Evolutionary conservation across 2,329 filamentous ascomycete species (phyloP).

Genomic region (Thielaviopsis populi): DNA sequence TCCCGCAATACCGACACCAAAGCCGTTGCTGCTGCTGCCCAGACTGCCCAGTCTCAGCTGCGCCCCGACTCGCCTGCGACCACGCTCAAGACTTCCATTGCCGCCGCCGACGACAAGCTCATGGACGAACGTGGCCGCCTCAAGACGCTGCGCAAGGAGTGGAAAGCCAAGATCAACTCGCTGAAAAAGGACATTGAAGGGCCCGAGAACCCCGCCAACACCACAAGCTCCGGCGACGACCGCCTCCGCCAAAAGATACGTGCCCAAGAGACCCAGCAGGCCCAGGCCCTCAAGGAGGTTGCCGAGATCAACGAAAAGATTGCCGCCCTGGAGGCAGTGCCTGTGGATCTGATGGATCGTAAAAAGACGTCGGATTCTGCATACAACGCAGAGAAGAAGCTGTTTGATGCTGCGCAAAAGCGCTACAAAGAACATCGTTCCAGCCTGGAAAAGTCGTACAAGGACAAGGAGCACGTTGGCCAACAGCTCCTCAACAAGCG

Average conservation of each 20-base stretch:
- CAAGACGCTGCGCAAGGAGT: conserved; percentile 59
- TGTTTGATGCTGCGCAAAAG: conserved; percentile 43
- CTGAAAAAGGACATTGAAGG: conserved; percentile 61
- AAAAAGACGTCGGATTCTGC: conserved; percentile 40
- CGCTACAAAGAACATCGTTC: conserved; percentile 44
- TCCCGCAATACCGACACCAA: conserved; percentile 23
- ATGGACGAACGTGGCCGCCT: conserved; percentile 53
- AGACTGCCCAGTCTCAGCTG: conserved; percentile 39
- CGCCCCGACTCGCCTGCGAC: conserved; percentile 63
- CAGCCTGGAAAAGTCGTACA: conserved; percentile 46
- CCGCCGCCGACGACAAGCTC: conserved; percentile 54
- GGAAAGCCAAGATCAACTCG: conserved; percentile 51
- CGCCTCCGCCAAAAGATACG: conserved; percentile 59
- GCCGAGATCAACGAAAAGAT: conserved; percentile 30
- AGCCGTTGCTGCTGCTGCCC: conserved; percentile 20
- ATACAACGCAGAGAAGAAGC: conserved; percentile 40
- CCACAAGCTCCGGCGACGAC: conserved; percentile 59
- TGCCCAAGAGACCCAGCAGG: conserved; percentile 60
- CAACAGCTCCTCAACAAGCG: conserved; percentile 48
- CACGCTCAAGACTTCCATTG: conserved; percentile 62
- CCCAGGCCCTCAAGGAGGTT: conserved; percentile 45
- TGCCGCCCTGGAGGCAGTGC: conserved; percentile 45
- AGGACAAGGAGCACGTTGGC: conserved; percentile 49
- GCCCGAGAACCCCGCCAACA: conserved; percentile 49
- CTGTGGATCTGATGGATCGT: conserved; percentile 43